Conservation (phyloP, 2,329 filamentous ascomycete genomes). For the Penicillium frequentans region DNA sequence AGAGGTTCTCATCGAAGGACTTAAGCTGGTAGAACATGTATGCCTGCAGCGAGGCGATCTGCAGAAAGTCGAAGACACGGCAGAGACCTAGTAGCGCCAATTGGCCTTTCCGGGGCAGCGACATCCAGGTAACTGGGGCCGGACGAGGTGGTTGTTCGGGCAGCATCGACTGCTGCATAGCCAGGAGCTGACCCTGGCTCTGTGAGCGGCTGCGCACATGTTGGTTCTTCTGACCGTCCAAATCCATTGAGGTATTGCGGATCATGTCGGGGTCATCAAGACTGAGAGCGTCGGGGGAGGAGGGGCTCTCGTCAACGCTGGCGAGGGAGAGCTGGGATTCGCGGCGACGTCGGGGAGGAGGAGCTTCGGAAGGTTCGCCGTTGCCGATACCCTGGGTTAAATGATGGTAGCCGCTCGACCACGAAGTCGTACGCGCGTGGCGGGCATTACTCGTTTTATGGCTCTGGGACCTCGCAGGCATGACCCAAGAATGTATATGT, state of each 20-base stretch:
- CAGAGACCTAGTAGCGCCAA: conserved; percentile 38
- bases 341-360: conserved; percentile 29
- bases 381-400: conserved; percentile 14
- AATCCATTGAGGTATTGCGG: conserved; percentile 34
- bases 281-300: conserved; percentile 20
- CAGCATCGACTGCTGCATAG: conserved; percentile 20
- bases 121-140: conserved; percentile 41
- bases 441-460: conserved; percentile 35
- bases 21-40: conserved; percentile 86
- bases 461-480: conserved; percentile 21
- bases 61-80: conserved; percentile 43
- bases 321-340: conserved; percentile 35
- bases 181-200: conserved; percentile 22
- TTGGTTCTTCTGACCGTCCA: conserved; percentile 18
- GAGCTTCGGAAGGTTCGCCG: conserved; percentile 26
- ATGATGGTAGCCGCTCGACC: conserved; percentile 34
- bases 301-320: conserved; percentile 31
- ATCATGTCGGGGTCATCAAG: conserved; percentile 29
- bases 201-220: conserved; percentile 35
- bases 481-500: conserved; percentile 24
- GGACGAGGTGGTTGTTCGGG: conserved; percentile 19
- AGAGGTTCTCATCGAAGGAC: conserved; percentile 63
- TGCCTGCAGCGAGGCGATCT: conserved; percentile 47
- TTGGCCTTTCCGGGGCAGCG: conserved; percentile 40
- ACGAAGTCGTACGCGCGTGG: conserved; percentile 37